These are phyloP conservation scores for Solanum corneliomulleri DNA, from an alignment of 257 asterid genomes.

Conservation along the genomic window DNA sequence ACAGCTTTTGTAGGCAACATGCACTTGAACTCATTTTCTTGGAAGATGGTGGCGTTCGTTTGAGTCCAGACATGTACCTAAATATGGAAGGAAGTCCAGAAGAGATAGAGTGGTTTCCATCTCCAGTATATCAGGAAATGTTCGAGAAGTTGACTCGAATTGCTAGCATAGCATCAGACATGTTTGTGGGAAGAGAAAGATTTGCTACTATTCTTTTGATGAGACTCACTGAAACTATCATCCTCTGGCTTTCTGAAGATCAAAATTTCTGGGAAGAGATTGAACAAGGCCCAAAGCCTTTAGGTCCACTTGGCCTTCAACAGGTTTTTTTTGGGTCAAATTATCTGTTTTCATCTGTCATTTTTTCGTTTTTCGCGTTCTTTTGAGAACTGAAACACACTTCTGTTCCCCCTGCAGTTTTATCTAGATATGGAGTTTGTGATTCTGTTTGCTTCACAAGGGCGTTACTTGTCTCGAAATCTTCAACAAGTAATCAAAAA, in stretches of 20 bases:
- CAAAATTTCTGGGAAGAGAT: slow-evolving; percentile 91
- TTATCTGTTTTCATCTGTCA: not conserved
- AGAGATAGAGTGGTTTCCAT: slow-evolving; percentile 90
- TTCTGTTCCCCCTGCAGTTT: slow-evolving; percentile 34
- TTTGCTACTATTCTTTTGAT: slow-evolving; percentile 74
- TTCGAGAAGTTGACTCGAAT: slow-evolving; percentile 53
- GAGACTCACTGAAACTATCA: slow-evolving; percentile 90
- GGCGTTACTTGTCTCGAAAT: slow-evolving; percentile 78
- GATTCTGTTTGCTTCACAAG: slow-evolving; percentile 87
- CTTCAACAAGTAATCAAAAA: slow-evolving; percentile 88
- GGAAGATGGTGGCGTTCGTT: slow-evolving; percentile 72
- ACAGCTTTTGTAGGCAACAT: slow-evolving; percentile 82
- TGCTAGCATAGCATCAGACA: slow-evolving; percentile 57
- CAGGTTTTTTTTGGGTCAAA: not conserved
- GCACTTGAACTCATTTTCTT: slow-evolving; percentile 77
- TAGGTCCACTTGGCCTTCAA: slow-evolving; percentile 88
- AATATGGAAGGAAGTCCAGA: slow-evolving; percentile 46
- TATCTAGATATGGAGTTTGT: slow-evolving; percentile 97
- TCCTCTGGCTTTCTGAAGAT: slow-evolving; percentile 91
- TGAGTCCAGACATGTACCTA: slow-evolving; percentile 70
- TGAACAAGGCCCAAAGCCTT: slow-evolving; percentile 45
- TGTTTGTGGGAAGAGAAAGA: slow-evolving; percentile 81
- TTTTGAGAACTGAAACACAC: not conserved
- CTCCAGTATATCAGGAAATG: slow-evolving; percentile 82
- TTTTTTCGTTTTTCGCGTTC: not conserved